These are phyloP conservation scores for Umbellularia californica DNA, from an alignment of 164 flowering plant species.

Conservation along the genomic window DNA sequence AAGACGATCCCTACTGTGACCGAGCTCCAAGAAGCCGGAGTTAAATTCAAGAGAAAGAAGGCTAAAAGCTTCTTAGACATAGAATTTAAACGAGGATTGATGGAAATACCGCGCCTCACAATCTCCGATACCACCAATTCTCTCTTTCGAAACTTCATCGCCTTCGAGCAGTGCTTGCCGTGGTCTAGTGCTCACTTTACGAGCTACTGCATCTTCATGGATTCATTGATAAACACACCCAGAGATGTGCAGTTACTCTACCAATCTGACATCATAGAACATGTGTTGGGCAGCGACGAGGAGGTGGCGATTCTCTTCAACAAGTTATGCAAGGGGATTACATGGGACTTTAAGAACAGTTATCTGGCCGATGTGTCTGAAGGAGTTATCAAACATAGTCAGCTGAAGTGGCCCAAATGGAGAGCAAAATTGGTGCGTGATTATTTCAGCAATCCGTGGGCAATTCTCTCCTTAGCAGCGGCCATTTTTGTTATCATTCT, in stretches of 20 bases:
- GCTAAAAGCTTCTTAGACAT: not conserved
- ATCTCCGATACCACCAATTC: not conserved
- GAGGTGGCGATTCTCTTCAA: conserved; percentile 5
- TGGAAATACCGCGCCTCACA: not conserved
- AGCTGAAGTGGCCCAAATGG: not conserved
- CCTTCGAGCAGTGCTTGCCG: conserved; percentile 2
- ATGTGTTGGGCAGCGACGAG: conserved; percentile 1
- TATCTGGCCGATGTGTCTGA: not conserved
- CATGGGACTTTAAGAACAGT: not conserved
- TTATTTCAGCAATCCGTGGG: conserved; percentile 7
- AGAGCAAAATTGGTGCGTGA: not conserved
- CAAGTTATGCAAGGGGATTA: conserved; percentile 1
- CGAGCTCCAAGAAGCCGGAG: not conserved
- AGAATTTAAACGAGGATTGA: not conserved
- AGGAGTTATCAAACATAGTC: not conserved
- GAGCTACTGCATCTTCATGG: conserved; percentile 2
- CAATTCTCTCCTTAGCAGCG: not conserved
- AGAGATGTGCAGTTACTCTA: conserved; percentile 3
- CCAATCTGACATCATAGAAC: conserved; percentile 1
- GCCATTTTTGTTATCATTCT: not conserved
- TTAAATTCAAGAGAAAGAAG: not conserved
- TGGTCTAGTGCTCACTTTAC: conserved; percentile 1
- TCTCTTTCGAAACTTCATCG: conserved; percentile 6
- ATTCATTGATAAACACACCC: not conserved
- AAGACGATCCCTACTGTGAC: not conserved